phyloP scores from a whole-genome alignment of 1,139 yeast species.

The Geotrichum histeridarum region DNA sequence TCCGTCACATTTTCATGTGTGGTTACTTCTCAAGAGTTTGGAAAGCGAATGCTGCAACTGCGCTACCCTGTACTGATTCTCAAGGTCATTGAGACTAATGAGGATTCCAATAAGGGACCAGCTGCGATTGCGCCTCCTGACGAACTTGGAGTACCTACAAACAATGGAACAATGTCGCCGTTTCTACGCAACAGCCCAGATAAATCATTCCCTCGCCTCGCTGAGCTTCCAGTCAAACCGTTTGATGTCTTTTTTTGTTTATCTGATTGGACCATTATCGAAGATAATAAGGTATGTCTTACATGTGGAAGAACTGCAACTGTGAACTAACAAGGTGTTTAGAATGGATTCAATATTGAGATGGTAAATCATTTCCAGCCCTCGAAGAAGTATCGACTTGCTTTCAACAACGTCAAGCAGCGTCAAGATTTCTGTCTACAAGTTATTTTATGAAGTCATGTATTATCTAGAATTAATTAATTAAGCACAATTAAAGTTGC shows the following conservation, averaged over 20 bases:
- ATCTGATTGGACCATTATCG: conserved; percentile 6
- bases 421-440: conserved; percentile 8
- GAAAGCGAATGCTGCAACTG: conserved; percentile 2
- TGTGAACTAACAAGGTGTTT: not conserved
- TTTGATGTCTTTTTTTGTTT: conserved; percentile 4
- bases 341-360: conserved; percentile 1
- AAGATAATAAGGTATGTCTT: conserved; percentile 3
- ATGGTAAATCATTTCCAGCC: not conserved
- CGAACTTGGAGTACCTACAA: not conserved
- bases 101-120: not conserved
- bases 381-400: not conserved
- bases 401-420: conserved; percentile 1
- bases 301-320: not conserved
- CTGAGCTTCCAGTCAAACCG: not conserved
- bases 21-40: conserved; percentile 6
- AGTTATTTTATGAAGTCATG: not conserved
- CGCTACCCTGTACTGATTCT: conserved; percentile 6
- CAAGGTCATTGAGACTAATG: conserved; percentile 3
- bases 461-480: not conserved
- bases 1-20: conserved; percentile 1
- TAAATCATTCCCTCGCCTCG: not conserved
- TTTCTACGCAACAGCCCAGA: not conserved
- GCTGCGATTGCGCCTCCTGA: not conserved
- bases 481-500: not conserved
- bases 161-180: not conserved